Base-by-base conservation (phyloP, 2,329 filamentous ascomycete genomes). In the Dactylellina haptotyla region DNA sequence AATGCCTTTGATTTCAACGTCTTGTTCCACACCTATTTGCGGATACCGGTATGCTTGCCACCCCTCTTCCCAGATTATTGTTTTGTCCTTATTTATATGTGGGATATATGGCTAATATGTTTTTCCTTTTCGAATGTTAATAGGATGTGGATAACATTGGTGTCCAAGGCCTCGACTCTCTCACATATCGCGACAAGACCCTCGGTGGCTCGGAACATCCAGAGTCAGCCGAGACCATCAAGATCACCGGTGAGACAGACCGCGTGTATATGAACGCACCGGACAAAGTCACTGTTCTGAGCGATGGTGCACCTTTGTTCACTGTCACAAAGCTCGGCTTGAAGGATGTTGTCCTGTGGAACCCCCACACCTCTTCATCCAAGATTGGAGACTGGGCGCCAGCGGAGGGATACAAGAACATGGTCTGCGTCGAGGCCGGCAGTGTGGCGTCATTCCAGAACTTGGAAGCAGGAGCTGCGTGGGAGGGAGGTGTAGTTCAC, bases 341-440 rank as follows among this genome's bases (percentile, higher is more conserved):
- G 76, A 86, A 87, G 75, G 92, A 98, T 77, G 89, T 95, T 14
- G 94, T 97, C 0, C 90, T 98, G 28, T 99, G 95, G 95, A 99
- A 99, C 82, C 95, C 95, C 1, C 97, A 94, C 93, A 91, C 93
- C 75, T 96, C 96, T 84, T 88, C 91, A 0, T 87, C 88, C 77
- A 85, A 85, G 3, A 96, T 97, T 83, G 88, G 84, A 58, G 95
- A 99, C 81, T 97, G 98, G 80, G 87, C 86, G 69, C 95, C 95
- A 54, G 90, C 96, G 79, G 90, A 93, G 61, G 95, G 91, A 37
- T 98, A 90, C 84, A 92, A 92, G 84, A 87, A 92, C 70, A 97
- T 98, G 92, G 84, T 99, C 45, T 98, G 95, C 80, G 87, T 98
- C 56, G 95, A 99, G 84, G 91, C 94, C 1, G 95, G 95, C 10